Evolutionary conservation across 1,284 basidiomycete species (phyloP).

Genomic region (Porogramme epimiltina): DNA sequence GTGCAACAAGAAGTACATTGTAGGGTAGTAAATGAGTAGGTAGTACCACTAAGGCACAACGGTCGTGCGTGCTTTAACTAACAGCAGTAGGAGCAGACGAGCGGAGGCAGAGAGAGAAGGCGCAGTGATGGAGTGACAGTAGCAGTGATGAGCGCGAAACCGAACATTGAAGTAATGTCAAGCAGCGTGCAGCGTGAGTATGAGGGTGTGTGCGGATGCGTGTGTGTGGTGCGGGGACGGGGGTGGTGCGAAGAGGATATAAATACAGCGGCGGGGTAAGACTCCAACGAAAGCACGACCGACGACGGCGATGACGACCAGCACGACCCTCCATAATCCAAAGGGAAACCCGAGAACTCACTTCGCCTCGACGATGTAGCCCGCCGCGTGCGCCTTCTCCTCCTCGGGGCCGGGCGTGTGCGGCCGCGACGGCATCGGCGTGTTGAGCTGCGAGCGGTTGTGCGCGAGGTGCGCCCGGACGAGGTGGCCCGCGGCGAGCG

Average conservation of each 20-base stretch:
- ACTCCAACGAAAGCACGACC: background rate
- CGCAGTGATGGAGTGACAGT: too few species aligned
- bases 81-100: too few species aligned
- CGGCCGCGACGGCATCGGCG: constrained; percentile 64
- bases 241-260: too few species aligned
- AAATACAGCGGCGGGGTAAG: too few species aligned
- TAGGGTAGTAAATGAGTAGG: background rate
- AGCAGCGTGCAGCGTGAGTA: too few species aligned
- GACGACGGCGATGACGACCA: too few species aligned
- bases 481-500: constrained; percentile 90
- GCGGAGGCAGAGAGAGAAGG: too few species aligned
- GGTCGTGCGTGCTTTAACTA: background rate
- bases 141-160: too few species aligned
- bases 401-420: constrained; percentile 52
- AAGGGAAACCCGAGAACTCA: constrained; percentile 6
- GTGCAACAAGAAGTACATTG: constrained; percentile 8
- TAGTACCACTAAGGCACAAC: background rate
- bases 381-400: constrained; percentile 2
- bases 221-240: too few species aligned
- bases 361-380: constrained; percentile 19
- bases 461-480: constrained; percentile 89
- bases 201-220: too few species aligned
- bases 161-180: too few species aligned
- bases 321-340: background rate
- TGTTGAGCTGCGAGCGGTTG: constrained; percentile 73